Conservation (phyloP, 2,329 filamentous ascomycete genomes). For the Trichoderma sp. region DNA sequence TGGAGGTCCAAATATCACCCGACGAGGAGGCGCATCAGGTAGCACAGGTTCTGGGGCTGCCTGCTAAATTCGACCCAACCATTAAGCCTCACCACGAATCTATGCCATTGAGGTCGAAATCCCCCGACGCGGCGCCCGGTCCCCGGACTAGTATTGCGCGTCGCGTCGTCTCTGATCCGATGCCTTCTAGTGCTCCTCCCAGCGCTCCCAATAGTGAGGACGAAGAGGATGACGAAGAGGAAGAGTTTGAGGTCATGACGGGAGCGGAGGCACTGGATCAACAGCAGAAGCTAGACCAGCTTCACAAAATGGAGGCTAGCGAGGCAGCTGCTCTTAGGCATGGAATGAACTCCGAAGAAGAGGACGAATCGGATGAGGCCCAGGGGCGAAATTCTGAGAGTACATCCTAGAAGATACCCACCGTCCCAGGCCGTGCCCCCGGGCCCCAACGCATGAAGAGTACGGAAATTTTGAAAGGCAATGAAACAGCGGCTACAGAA, state of each 20-base stretch:
- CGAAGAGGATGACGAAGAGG: slow-evolving; percentile 44
- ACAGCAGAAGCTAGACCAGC: slow-evolving; percentile 52
- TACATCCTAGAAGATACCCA: slow-evolving; percentile 38
- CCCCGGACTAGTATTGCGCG: slow-evolving; percentile 27
- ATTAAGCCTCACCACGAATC: slow-evolving; percentile 55
- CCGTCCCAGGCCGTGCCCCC: slow-evolving; percentile 10
- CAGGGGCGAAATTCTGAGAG: slow-evolving; percentile 31
- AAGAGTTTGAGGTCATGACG: slow-evolving; percentile 49
- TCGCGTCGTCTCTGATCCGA: slow-evolving; percentile 30
- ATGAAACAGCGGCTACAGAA: background rate
- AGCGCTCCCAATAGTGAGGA: slow-evolving; percentile 45
- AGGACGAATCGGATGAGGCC: slow-evolving; percentile 42
- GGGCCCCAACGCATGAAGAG: background rate
- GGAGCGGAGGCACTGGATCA: slow-evolving; percentile 48
- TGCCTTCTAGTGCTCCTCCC: slow-evolving; percentile 38
- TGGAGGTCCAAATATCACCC: slow-evolving; percentile 56
- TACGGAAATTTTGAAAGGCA: background rate
- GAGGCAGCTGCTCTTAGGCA: slow-evolving; percentile 55
- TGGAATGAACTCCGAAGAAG: slow-evolving; percentile 43
- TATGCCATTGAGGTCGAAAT: slow-evolving; percentile 24
- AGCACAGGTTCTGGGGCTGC: slow-evolving; percentile 62
- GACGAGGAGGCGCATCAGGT: slow-evolving; percentile 67
- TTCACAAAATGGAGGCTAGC: slow-evolving; percentile 62
- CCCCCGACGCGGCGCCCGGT: slow-evolving; percentile 28
- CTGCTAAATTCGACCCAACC: slow-evolving; percentile 64